Evolutionary conservation across 352 stramenopile genomes (phyloP), one percentile per base, ranked within the genome.

Genomic region (Phytophthora melonis): DNA sequence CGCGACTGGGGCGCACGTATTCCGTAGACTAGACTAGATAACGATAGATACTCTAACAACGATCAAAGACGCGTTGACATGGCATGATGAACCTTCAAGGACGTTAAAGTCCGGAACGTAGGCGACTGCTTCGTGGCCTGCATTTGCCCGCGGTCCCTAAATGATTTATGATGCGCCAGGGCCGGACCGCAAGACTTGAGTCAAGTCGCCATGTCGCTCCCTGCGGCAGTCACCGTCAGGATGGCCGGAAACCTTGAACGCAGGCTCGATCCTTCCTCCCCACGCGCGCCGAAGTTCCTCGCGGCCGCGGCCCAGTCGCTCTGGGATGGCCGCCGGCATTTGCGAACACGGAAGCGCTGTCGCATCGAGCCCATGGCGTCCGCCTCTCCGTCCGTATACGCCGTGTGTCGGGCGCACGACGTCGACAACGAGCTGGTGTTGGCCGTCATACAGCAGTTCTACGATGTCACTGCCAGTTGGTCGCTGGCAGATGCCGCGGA

Each of bases 381-480:
- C 57, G 39, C 75, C 30, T 90, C 84, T 16, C 82, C 80, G 0
- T 67, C 82, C 0, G 81, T 90, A 10, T 73, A 73, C 50, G 82
- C 77, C 8, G 79, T 65, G 30, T 88, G 84, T 58, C 73, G 71
- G 16, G 74, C 58, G 3, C 32, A 83, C 19, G 68, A 76, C 50
- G 69, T 65, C 13, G 72, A 71, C 53, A 62, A 59, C 30, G 67
- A 73, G 39, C 30, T 79, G 13, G 82, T 88, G 57, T 50, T 90
- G 66, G 60, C 63, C 13, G 43, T 65, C 13, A 74, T 91, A 57
- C 66, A 84, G 71, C 54, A 58, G 39, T 91, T 82, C 58, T 55
- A 83, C 27, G 80, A 90, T 59, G 57, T 78, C 10, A 85, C 77
- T n/a, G 34, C 54, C 9, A 54, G 21, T 5, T 91, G 82, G 74